Evolutionary conservation across 805 yeast genomes (phyloP).

Genomic region (Pichia exigua): DNA sequence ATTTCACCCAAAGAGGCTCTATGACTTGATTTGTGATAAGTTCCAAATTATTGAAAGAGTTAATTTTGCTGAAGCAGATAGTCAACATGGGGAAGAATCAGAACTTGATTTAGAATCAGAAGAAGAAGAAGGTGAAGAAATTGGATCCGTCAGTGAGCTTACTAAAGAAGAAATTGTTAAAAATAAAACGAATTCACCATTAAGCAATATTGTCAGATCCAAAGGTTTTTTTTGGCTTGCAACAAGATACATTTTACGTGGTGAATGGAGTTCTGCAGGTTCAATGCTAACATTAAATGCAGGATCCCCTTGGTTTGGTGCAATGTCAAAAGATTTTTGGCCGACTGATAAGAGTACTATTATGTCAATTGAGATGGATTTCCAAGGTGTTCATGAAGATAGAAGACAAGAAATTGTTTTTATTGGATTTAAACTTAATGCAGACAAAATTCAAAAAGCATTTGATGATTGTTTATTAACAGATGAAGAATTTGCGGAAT

Average conservation of each 20-base stretch:
- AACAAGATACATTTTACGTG: slow-evolving; percentile 10
- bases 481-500: slow-evolving; percentile 30
- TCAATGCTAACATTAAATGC: slow-evolving; percentile 8
- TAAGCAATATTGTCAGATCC: slow-evolving; percentile 6
- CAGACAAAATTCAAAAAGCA: slow-evolving; percentile 21
- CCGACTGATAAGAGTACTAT: background rate
- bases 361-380: slow-evolving; percentile 28
- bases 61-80: slow-evolving; percentile 15
- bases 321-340: slow-evolving; percentile 3
- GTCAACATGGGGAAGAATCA: background rate
- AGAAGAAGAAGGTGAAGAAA: slow-evolving; percentile 42
- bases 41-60: slow-evolving; percentile 24
- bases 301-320: slow-evolving; percentile 5
- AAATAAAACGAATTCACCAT: slow-evolving; percentile 8
- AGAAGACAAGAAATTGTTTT: slow-evolving; percentile 39
- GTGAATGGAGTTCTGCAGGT: slow-evolving; percentile 12
- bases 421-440: slow-evolving; percentile 33
- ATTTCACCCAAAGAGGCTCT: slow-evolving; percentile 38
- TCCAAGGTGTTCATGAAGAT: slow-evolving; percentile 35
- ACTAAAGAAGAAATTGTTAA: slow-evolving; percentile 45
- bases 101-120: background rate
- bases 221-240: slow-evolving; percentile 8
- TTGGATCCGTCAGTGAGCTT: slow-evolving; percentile 46
- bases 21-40: slow-evolving; percentile 30
- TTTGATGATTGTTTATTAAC: slow-evolving; percentile 34